These are phyloP conservation scores for Cyanophora paradoxa DNA, from an alignment of 78 protist genomes.

Conservation along the genomic window DNA sequence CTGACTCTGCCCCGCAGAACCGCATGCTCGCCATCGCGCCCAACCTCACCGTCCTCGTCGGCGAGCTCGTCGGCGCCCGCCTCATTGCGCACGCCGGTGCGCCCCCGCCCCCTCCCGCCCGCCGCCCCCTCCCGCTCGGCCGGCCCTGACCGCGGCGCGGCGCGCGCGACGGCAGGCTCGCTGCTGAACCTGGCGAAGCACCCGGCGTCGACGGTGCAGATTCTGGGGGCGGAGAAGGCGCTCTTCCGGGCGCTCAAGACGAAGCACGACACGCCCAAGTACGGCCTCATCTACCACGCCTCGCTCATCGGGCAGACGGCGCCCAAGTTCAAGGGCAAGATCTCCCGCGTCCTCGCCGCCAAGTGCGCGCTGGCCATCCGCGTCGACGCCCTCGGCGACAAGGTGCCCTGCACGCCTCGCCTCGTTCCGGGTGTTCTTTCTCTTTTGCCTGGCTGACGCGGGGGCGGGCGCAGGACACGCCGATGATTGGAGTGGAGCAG, in stretches of 20 bases:
- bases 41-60: slow-evolving; percentile 88
- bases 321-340: slow-evolving; percentile 81
- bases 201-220: slow-evolving; percentile 99
- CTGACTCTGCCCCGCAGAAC: slow-evolving; percentile 1
- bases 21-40: slow-evolving; percentile 97
- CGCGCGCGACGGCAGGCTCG: slow-evolving; percentile 6
- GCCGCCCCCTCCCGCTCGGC: neutral
- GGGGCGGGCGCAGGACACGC: slow-evolving; percentile 18
- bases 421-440: neutral
- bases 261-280: slow-evolving; percentile 75
- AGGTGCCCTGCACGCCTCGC: neutral
- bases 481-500: slow-evolving; percentile 57
- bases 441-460: neutral
- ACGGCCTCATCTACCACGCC: slow-evolving; percentile 96
- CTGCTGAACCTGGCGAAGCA: slow-evolving; percentile 93
- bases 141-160: too few species aligned
- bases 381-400: slow-evolving; percentile 93
- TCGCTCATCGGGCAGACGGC: slow-evolving; percentile 90
- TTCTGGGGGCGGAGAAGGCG: slow-evolving; percentile 99
- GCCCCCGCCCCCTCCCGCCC: too few species aligned
- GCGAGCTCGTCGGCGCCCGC: slow-evolving; percentile 90
- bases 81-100: slow-evolving; percentile 51
- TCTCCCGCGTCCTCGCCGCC: slow-evolving; percentile 93
- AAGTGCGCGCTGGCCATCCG: slow-evolving; percentile 88
- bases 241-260: slow-evolving; percentile 83